Evolutionary conservation across 495 filamentous ascomycete species (phyloP), one percentile per base, ranked within the genome.

Genomic region (Niebla homalea): DNA sequence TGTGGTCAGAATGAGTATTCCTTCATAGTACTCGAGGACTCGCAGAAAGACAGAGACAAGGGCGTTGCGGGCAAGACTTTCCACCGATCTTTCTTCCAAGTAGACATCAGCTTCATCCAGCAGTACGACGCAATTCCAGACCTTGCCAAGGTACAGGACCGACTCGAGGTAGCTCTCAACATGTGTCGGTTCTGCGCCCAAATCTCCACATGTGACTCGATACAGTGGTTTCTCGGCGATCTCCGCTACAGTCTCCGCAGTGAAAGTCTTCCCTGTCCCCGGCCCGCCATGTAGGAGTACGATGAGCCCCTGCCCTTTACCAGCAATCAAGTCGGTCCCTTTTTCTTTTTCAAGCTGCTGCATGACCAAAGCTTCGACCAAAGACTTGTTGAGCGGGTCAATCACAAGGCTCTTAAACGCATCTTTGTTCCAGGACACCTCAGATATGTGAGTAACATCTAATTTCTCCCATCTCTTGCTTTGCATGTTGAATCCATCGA

Each of bases 61-160:
- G 2, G 8, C 40, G 38, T 64, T 65, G 15, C 57, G 40, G 16
- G 37, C 12, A n/a, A 65, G 7, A 41, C 60, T 51, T 55, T 65
- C 58, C 44, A 66, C 68, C 11, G 62, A 52, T 5, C 67, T 63
- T 47, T 61, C 69, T 63, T 82, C 74, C 19, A 84, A 67, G 65
- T 83, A 84, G 14, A 83, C 76, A 49, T 86, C 82, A 35, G 76
- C 78, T 62, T 86, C 80, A 48, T 85, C 82, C 1, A 86, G 67
- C 0, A 79, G 64, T 0, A 78, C 59, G 41, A 77, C 65, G 7
- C 67, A 66, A 36, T 54, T 42, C 60, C 59, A 63, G 14, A n/a
- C 21, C 1, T 37, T 12, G 6, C 38, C 46, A 1, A 46, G 43
- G 6, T 44, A 42, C 25, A 57, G 58, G 41, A 74, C 75, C 36